Evolutionary conservation across 768 basidiomycete genomes (phyloP).

Genomic region (Macrocybe gigantea): DNA sequence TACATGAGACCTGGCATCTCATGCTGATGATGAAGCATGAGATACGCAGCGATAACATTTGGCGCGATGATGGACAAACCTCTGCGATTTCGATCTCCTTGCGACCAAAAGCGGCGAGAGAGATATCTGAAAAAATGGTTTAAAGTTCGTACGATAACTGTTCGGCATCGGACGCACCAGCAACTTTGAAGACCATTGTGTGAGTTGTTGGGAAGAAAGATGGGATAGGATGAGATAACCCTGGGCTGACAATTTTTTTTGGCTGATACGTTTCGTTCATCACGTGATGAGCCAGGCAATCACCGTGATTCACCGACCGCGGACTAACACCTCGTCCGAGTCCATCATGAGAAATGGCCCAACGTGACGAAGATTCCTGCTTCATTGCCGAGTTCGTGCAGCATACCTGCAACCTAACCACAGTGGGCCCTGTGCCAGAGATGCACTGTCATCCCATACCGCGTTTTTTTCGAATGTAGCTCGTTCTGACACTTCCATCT

Average conservation of each 20-base stretch:
- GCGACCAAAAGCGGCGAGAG: constrained; percentile 98
- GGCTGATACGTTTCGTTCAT: constrained; percentile 28
- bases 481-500: constrained; percentile 1
- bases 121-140: constrained; percentile 54
- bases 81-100: constrained; percentile 99
- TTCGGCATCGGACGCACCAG: constrained; percentile 43
- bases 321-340: too few relatives aligned
- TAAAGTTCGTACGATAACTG: constrained; percentile 6
- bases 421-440: constrained; percentile 17
- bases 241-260: constrained; percentile 14
- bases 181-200: constrained; percentile 86
- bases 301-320: too few relatives aligned
- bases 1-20: constrained; percentile 97
- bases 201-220: constrained; percentile 14
- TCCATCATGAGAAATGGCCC: background rate
- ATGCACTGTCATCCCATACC: constrained; percentile 69
- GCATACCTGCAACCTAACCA: constrained; percentile 50
- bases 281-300: constrained; percentile 20
- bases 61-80: constrained; percentile 37
- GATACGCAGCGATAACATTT: constrained; percentile 6
- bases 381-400: constrained; percentile 68
- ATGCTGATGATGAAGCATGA: constrained; percentile 41
- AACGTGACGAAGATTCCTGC: constrained; percentile 32
- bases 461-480: constrained; percentile 66
- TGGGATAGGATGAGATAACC: constrained; percentile 14